These are phyloP conservation scores for Byssochlamys sp. DNA, from an alignment of 2,329 filamentous ascomycete species.

Conservation along the genomic window DNA sequence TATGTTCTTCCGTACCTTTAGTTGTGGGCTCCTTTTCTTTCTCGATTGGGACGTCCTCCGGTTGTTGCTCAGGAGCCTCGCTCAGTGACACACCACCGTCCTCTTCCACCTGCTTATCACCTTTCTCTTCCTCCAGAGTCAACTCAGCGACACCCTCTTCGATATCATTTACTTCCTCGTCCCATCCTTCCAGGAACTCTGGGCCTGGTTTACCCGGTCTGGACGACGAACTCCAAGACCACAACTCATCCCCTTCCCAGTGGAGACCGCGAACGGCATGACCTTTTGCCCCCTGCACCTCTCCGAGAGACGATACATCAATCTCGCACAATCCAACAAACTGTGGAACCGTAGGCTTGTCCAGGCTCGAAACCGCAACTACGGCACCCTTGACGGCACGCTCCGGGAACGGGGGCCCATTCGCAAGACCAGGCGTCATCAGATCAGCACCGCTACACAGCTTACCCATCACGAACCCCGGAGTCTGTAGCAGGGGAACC, in stretches of 20 bases:
- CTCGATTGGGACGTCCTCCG: slow-evolving; percentile 16
- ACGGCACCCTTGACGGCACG: slow-evolving; percentile 51
- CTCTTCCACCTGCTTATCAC: slow-evolving; percentile 30
- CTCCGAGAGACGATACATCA: slow-evolving; percentile 46
- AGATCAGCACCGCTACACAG: slow-evolving; percentile 56
- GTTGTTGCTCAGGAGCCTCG: slow-evolving; percentile 11
- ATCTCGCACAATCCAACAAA: slow-evolving; percentile 58
- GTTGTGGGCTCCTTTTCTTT: slow-evolving; percentile 47
- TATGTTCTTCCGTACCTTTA: slow-evolving; percentile 37
- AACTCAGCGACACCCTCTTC: slow-evolving; percentile 32
- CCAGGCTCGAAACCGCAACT: slow-evolving; percentile 53
- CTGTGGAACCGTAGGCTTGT: slow-evolving; percentile 51
- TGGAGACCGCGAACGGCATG: slow-evolving; percentile 57
- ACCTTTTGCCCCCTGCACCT: slow-evolving; percentile 53
- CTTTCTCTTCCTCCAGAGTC: slow-evolving; percentile 33
- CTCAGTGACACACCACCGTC: slow-evolving; percentile 39
- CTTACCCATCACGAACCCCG: slow-evolving; percentile 50
- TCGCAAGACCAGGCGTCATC: slow-evolving; percentile 58
- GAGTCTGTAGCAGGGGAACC: slow-evolving; percentile 56
- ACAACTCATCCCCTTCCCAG: slow-evolving; percentile 62
- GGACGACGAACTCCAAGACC: slow-evolving; percentile 50
- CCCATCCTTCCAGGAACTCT: slow-evolving; percentile 45
- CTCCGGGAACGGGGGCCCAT: slow-evolving; percentile 54
- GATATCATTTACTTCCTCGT: slow-evolving; percentile 19
- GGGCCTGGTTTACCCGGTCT: slow-evolving; percentile 46